Conservation (phyloP, 495 filamentous ascomycete genomes). For the Lasiosphaeriaceae sp. region DNA sequence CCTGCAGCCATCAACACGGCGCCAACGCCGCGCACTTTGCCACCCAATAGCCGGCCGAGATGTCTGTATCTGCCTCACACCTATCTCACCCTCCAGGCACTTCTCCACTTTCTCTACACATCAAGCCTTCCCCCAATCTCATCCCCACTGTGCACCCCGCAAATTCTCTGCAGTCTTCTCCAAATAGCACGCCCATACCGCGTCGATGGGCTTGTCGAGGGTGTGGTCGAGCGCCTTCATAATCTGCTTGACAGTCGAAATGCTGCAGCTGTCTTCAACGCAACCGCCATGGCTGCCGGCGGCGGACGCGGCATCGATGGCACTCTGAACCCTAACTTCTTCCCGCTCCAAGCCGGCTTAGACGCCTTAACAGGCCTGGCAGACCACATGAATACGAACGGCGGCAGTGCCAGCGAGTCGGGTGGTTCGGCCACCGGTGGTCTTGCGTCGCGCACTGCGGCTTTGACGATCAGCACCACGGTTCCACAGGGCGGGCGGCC, state of each 20-base stretch:
- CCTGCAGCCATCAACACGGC: conserved; percentile 41
- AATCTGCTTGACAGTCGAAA: conserved; percentile 87
- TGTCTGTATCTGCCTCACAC: conserved; percentile 93
- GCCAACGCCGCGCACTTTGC: conserved; percentile 49
- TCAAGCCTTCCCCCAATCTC: conserved; percentile 72
- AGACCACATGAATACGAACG: conserved; percentile 25
- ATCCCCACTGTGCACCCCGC: conserved; percentile 82
- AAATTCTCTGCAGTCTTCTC: conserved; percentile 90
- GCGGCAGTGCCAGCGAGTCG: conserved; percentile 12
- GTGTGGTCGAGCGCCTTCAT: conserved; percentile 86
- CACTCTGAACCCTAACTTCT: conserved; percentile 46
- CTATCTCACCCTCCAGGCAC: conserved; percentile 75
- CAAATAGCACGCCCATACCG: conserved; percentile 92
- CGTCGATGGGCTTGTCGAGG: conserved; percentile 87
- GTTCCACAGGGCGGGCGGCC: conserved; percentile 29
- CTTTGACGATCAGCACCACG: conserved; percentile 38
- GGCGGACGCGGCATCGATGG: conserved; percentile 71
- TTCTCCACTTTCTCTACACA: conserved; percentile 91
- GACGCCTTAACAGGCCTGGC: conserved; percentile 22
- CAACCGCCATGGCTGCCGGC: conserved; percentile 95
- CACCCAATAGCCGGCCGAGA: conserved; percentile 71
- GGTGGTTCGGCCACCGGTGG: neutral
- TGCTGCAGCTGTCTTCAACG: conserved; percentile 96
- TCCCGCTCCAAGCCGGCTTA: conserved; percentile 24
- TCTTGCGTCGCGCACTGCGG: conserved; percentile 16